phyloP scores from a whole-genome alignment of 2,329 filamentous ascomycete genomes.

The Beauveria asiatica region DNA sequence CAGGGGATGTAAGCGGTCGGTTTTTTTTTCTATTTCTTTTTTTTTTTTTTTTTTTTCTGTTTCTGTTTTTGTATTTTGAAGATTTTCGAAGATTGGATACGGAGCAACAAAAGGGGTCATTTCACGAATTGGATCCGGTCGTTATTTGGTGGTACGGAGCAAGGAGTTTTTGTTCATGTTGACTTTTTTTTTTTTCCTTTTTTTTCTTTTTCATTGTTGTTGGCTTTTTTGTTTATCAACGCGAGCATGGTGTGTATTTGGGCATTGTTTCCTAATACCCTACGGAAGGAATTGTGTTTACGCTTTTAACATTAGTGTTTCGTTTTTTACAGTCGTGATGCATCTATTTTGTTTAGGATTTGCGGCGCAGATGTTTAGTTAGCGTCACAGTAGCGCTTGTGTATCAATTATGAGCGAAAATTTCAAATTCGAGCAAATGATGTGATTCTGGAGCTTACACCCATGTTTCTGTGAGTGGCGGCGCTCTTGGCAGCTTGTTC shows the following conservation, averaged over 20 bases:
- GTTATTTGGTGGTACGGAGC: conserved; percentile 1
- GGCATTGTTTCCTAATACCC: conserved; percentile 10
- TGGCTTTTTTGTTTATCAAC: neutral
- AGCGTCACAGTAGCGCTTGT: neutral
- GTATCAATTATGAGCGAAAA: neutral
- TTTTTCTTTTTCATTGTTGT: neutral
- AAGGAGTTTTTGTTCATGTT: conserved; percentile 5
- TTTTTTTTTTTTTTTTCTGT: neutral
- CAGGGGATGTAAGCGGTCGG: too few relatives aligned
- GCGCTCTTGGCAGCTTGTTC: too few relatives aligned
- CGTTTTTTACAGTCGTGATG: neutral
- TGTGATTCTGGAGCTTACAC: neutral
- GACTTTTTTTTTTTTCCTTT: neutral
- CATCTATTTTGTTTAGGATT: neutral
- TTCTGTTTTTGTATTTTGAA: neutral
- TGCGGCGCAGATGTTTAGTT: neutral
- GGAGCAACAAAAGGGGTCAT: conserved; percentile 7
- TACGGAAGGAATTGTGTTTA: conserved; percentile 9
- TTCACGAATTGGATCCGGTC: neutral
- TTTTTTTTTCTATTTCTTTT: too few relatives aligned
- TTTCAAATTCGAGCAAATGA: neutral
- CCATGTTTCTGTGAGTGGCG: too few relatives aligned
- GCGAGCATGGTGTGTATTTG: conserved; percentile 9
- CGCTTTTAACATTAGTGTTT: neutral
- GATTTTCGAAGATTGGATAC: conserved; percentile 6